Conservation (phyloP, 2,329 filamentous ascomycete species). For the Pyrenophora teres region DNA sequence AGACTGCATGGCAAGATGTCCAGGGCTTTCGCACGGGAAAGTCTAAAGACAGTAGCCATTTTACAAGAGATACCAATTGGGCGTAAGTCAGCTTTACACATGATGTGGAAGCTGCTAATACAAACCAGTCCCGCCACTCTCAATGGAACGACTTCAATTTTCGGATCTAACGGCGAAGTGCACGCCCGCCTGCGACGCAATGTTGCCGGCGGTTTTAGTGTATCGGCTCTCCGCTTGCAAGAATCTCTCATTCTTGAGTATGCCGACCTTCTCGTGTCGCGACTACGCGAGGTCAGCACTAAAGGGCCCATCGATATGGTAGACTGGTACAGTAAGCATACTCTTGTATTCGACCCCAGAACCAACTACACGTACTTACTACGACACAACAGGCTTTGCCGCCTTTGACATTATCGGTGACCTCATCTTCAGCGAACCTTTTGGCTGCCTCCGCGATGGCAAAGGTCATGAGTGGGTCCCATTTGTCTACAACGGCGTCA, state of each 20-base stretch:
- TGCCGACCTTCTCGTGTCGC: slow-evolving; percentile 47
- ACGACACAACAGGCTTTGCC: neutral
- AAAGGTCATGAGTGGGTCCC: slow-evolving; percentile 38
- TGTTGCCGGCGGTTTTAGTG: slow-evolving; percentile 50
- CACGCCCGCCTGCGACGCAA: slow-evolving; percentile 46
- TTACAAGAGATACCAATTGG: slow-evolving; percentile 47
- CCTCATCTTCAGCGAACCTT: slow-evolving; percentile 38
- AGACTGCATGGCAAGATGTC: slow-evolving; percentile 52
- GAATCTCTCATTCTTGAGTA: slow-evolving; percentile 48
- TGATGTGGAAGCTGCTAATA: neutral
- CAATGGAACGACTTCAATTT: slow-evolving; percentile 37
- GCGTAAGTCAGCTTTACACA: slow-evolving; percentile 19
- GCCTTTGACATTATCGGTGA: slow-evolving; percentile 37
- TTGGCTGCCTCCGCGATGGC: slow-evolving; percentile 38
- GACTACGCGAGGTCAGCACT: slow-evolving; percentile 32
- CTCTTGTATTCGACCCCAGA: slow-evolving; percentile 8
- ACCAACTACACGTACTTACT: neutral
- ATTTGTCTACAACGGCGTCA: slow-evolving; percentile 16
- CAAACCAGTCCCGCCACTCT: slow-evolving; percentile 22
- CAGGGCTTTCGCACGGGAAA: slow-evolving; percentile 49
- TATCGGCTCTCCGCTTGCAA: slow-evolving; percentile 50
- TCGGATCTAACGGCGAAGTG: slow-evolving; percentile 32
- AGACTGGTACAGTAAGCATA: slow-evolving; percentile 33
- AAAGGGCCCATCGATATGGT: slow-evolving; percentile 29
- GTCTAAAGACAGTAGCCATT: slow-evolving; percentile 39